A percentile compares a stretch with the other conserved stretches of the same genome.
Evolutionary conservation across 441 rosid genomes (phyloP).

Genomic region (Flueggea neowawraea): DNA sequence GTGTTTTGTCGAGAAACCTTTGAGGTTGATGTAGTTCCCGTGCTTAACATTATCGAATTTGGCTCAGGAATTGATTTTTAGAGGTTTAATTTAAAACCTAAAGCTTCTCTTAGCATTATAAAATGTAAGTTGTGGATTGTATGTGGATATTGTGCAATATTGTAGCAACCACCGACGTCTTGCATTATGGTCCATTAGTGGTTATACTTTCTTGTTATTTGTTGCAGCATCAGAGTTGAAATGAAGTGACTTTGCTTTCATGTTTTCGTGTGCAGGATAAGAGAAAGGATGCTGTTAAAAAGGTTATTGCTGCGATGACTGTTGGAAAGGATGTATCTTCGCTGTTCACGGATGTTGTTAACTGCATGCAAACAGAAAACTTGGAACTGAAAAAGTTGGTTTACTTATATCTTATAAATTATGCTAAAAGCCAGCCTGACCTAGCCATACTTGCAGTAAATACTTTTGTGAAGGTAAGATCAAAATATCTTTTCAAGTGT

Average conservation of each 20-base stretch:
- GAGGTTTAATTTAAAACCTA: too few relatives aligned
- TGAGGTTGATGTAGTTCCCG: too few relatives aligned
- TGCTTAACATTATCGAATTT: too few relatives aligned
- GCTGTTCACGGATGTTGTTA: conserved; percentile 94
- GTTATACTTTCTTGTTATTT: too few relatives aligned
- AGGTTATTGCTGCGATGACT: conserved; percentile 99
- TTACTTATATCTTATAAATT: conserved; percentile 90
- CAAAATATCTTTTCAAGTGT: not conserved
- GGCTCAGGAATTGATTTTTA: too few relatives aligned
- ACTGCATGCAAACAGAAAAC: conserved; percentile 99
- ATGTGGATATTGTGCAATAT: too few relatives aligned
- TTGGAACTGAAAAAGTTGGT: conserved; percentile 98
- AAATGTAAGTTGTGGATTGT: too few relatives aligned
- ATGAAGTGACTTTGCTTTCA: not conserved
- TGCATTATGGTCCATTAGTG: too few relatives aligned
- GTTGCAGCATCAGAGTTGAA: too few relatives aligned
- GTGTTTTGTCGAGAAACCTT: too few relatives aligned
- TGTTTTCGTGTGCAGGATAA: conserved; percentile 61
- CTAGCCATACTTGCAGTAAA: conserved; percentile 97
- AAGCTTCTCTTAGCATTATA: too few relatives aligned
- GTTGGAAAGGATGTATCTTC: conserved; percentile 99
- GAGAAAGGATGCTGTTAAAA: conserved; percentile 99
- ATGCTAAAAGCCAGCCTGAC: conserved; percentile 99
- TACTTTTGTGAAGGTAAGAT: conserved; percentile 92
- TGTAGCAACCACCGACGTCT: too few relatives aligned